Evolutionary conservation across 2,329 filamentous ascomycete species (phyloP), one percentile per base, ranked within the genome.

Genomic region (Colletotrichum sp.): DNA sequence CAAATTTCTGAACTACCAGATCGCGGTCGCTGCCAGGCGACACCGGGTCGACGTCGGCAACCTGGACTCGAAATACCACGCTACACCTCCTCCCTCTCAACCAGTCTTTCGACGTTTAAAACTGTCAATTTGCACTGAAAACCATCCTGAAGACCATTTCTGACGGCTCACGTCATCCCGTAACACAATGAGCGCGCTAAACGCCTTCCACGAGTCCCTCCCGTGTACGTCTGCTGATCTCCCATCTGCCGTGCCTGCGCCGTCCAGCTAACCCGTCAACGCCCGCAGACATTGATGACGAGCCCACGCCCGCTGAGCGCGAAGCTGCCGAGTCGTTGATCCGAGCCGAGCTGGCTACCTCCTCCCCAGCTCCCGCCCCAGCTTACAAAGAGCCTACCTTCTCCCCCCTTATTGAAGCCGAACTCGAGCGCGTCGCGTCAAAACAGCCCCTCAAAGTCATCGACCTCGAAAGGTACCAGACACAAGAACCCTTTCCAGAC

Each of bases 381-480:
- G 91, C 13, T 88, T 90, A 64, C 18, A 87, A 86, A 77, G 84
- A 86, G 39, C 86, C 91, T 7, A 86, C 84, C 66, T 94, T 96
- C 86, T 91, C 93, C 7, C 89, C 91, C 6, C 84, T 93, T n/a
- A 87, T 98, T 52, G 81, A 89, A 78, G 83, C 90, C 79, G 95
- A 98, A 81, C 89, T 96, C 77, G 86, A 87, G 25, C 94, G 95
- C 78, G 88, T 96, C 75, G 87, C 91, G 60, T 66, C 82, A 9
- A 72, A 83, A 72, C 82, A 88, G n/a, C 90, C 93, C 3, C 86
- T 94, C 71, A 83, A 85, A 0, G 92, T 91, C 70, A 92, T 98
- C 80, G 94, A 98, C 84, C 88, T 95, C 22, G 87, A 90, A 58
- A 95, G 96, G 79, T 98, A 98, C 90, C 95, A 98, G 85, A 91